Percentiles rank a stretch among this genome's conserved stretches.
These are phyloP conservation scores for Bathelium albidoporum DNA, from an alignment of 495 filamentous ascomycete species.

Conservation along the genomic window DNA sequence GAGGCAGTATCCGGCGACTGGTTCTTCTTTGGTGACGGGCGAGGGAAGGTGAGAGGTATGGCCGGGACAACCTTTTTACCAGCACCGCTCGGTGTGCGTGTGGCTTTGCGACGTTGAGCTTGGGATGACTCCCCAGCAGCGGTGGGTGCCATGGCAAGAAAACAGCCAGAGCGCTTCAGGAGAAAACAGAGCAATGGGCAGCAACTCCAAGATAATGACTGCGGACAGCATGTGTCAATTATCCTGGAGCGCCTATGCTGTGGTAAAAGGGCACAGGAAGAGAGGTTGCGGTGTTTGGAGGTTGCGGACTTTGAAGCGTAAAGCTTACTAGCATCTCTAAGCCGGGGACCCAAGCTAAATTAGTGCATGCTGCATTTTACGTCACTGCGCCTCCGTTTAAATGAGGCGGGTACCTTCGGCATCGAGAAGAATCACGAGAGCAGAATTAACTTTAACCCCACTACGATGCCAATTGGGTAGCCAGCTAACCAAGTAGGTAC, in stretches of 20 bases:
- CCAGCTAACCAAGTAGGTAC: no score
- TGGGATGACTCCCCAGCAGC: conserved; percentile 13
- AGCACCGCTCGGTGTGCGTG: conserved; percentile 1
- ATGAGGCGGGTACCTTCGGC: not conserved
- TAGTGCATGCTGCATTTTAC: not conserved
- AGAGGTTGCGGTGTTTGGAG: conserved; percentile 6
- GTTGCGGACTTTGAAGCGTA: not conserved
- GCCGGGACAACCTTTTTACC: conserved; percentile 19
- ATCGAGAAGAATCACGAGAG: not conserved
- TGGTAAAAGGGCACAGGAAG: conserved; percentile 3
- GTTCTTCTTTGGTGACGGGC: conserved; percentile 6
- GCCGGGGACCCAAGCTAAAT: conserved; percentile 5
- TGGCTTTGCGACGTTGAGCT: conserved; percentile 2
- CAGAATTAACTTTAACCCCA: not conserved
- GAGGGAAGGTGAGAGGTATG: conserved; percentile 15
- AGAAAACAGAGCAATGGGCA: conserved; percentile 2
- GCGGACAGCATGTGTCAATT: conserved; percentile 14
- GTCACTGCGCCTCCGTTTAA: not conserved
- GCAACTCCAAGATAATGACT: conserved; percentile 27
- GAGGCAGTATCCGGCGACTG: not conserved
- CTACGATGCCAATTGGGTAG: no score
- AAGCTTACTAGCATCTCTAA: not conserved
- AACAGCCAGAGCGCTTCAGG: not conserved
- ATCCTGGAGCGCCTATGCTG: conserved; percentile 22
- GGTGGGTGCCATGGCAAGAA: conserved; percentile 14